phyloP scores from a whole-genome alignment of 2,329 filamentous ascomycete genomes.

The Penicillium verrucosum region DNA sequence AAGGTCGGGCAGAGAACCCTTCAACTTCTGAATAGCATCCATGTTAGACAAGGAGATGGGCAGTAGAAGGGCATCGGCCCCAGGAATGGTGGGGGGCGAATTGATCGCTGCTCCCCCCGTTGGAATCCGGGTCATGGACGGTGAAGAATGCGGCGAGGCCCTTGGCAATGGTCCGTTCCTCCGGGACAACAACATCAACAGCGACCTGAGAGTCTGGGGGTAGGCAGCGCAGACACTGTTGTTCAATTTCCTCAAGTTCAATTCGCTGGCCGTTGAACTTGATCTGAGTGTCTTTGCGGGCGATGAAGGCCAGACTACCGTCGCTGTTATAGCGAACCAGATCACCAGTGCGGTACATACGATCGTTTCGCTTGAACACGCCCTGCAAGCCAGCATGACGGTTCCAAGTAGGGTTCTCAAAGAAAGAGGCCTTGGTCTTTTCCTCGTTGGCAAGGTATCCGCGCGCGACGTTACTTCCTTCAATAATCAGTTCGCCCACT shows the following conservation, averaged over 20 bases:
- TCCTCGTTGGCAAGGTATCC: conserved; percentile 43
- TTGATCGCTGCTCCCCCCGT: conserved; percentile 24
- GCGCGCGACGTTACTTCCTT: conserved; percentile 45
- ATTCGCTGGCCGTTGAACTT: conserved; percentile 47
- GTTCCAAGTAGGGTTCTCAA: conserved; percentile 34
- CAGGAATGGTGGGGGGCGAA: conserved; percentile 15
- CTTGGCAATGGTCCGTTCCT: conserved; percentile 31
- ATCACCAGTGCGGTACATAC: conserved; percentile 41
- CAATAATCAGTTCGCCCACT: conserved; percentile 48
- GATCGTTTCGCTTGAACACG: conserved; percentile 26
- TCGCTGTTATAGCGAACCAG: conserved; percentile 37
- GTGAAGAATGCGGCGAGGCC: conserved; percentile 37
- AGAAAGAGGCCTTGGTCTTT: conserved; percentile 37
- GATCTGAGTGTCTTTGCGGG: conserved; percentile 34
- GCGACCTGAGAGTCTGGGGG: conserved; percentile 39
- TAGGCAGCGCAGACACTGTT: conserved; percentile 40
- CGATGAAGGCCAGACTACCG: conserved; percentile 34
- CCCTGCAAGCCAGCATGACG: conserved; percentile 17
- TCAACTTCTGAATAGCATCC: conserved; percentile 25
- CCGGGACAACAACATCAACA: conserved; percentile 42
- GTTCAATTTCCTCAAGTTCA: conserved; percentile 47
- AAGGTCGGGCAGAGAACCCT: conserved; percentile 24
- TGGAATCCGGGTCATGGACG: conserved; percentile 13
- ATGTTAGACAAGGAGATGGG: conserved; percentile 25
- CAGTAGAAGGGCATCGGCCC: conserved; percentile 25